These are phyloP conservation scores for Candida sanyaensis DNA, from an alignment of 1,139 yeast species.

Conservation along the genomic window DNA sequence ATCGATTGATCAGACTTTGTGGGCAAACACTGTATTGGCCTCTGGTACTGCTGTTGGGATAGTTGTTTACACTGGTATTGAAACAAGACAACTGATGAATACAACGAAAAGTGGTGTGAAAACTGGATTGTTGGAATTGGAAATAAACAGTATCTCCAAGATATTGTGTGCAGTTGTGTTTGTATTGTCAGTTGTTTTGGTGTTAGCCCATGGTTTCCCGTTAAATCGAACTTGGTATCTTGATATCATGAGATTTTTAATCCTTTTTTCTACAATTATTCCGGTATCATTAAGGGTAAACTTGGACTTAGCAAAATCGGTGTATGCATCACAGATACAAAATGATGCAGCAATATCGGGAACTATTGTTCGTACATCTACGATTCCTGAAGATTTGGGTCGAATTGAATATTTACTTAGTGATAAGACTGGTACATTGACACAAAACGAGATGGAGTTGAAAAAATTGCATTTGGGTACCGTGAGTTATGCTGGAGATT, in stretches of 20 bases:
- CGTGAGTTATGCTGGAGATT: constrained; percentile 88
- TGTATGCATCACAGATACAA: constrained; percentile 93
- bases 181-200: constrained; percentile 71
- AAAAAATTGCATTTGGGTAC: constrained; percentile 90
- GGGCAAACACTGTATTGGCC: constrained; percentile 98
- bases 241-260: constrained; percentile 85
- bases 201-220: constrained; percentile 77
- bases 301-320: constrained; percentile 92
- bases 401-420: constrained; percentile 89
- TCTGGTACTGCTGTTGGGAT: constrained; percentile 90
- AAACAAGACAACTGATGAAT: constrained; percentile 93
- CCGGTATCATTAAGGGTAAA: constrained; percentile 96
- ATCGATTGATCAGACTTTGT: constrained; percentile 85
- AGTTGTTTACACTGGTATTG: constrained; percentile 85
- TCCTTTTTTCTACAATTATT: constrained; percentile 90
- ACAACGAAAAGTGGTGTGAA: constrained; percentile 90
- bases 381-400: constrained; percentile 97
- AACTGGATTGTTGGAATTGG: constrained; percentile 85
- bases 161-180: constrained; percentile 88
- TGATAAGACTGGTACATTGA: constrained; percentile 96
- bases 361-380: constrained; percentile 93
- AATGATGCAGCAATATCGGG: constrained; percentile 79
- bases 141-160: constrained; percentile 86
- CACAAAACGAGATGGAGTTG: constrained; percentile 98
- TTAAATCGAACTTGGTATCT: constrained; percentile 72